A percentile compares a stretch with the other conserved stretches of the same genome.
Conservation (phyloP, 2,329 filamentous ascomycete species). For the Penicillium rolfsii region DNA sequence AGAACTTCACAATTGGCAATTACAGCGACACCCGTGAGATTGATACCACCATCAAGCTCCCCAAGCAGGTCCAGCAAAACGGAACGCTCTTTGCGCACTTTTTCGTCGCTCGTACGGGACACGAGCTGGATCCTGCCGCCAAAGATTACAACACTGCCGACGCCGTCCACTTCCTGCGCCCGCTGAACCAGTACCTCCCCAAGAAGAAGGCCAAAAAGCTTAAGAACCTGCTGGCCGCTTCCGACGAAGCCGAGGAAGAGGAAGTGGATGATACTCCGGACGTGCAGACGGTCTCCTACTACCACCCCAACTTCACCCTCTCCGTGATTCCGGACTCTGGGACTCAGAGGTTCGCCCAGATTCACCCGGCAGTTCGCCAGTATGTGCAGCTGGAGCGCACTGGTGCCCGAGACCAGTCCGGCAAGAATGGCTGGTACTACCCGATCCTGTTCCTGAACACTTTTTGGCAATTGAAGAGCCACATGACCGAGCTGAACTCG, state of each 20-base stretch:
- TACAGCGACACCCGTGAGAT: slow-evolving; percentile 76
- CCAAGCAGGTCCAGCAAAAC: slow-evolving; percentile 81
- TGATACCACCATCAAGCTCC: slow-evolving; percentile 76
- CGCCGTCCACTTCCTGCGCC: slow-evolving; percentile 82
- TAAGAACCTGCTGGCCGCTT: slow-evolving; percentile 72
- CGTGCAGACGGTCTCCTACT: slow-evolving; percentile 80
- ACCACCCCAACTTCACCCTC: slow-evolving; percentile 92
- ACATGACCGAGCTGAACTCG: slow-evolving; percentile 90
- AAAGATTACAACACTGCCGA: slow-evolving; percentile 72
- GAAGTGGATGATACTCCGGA: slow-evolving; percentile 61
- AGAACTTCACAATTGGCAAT: slow-evolving; percentile 76
- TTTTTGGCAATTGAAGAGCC: slow-evolving; percentile 91
- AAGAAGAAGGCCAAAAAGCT: slow-evolving; percentile 91
- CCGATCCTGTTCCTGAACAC: slow-evolving; percentile 91
- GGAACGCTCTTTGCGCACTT: slow-evolving; percentile 95
- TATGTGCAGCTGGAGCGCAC: slow-evolving; percentile 79
- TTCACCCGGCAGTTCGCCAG: slow-evolving; percentile 75
- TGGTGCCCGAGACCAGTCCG: slow-evolving; percentile 78
- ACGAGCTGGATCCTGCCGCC: slow-evolving; percentile 73
- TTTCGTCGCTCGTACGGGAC: slow-evolving; percentile 77
- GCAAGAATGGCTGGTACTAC: slow-evolving; percentile 91
- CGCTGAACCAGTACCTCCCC: slow-evolving; percentile 84
- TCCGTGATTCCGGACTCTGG: slow-evolving; percentile 83
- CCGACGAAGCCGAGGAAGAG: slow-evolving; percentile 52
- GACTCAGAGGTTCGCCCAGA: slow-evolving; percentile 64